These are phyloP conservation scores for Lathyrus oleraceus DNA, from an alignment of 306 rosid species.

Conservation along the genomic window DNA sequence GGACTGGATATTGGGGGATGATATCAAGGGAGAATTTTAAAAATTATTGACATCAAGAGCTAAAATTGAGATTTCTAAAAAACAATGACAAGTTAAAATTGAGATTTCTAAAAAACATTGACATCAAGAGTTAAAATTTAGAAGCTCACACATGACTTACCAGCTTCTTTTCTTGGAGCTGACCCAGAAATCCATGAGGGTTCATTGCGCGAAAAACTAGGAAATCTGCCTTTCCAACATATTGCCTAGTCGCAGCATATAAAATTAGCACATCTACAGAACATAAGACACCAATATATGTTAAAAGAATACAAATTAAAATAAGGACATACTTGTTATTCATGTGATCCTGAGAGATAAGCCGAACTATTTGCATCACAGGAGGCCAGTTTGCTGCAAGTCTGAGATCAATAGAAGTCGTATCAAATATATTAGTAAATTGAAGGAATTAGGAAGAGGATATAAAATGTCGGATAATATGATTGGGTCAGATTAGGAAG, in stretches of 20 bases:
- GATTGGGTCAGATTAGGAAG: not conserved
- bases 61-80: no score
- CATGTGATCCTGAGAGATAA: constrained; percentile 97
- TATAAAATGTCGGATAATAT: constrained; percentile 8
- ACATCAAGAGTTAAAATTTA: not conserved
- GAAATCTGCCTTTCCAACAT: constrained; percentile 95
- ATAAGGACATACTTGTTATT: constrained; percentile 68
- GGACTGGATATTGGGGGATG: constrained; percentile 2
- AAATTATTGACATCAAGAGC: not conserved
- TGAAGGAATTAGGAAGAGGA: constrained; percentile 20
- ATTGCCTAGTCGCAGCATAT: constrained; percentile 64
- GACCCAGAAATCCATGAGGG: constrained; percentile 91
- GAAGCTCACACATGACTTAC: constrained; percentile 48
- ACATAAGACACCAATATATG: constrained; percentile 2
- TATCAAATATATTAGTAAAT: constrained; percentile 17
- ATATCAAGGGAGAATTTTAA: not conserved
- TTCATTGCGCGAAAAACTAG: constrained; percentile 93
- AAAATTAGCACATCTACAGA: constrained; percentile 31
- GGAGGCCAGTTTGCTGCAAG: constrained; percentile 98
- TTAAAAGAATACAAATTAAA: constrained; percentile 21
- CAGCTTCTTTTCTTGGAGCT: constrained; percentile 94
- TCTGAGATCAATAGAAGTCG: constrained; percentile 53
- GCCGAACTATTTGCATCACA: constrained; percentile 90
- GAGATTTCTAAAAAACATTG: not conserved
- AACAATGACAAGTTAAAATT: no score